Evolutionary conservation across 1,139 yeast genomes (phyloP), one percentile per base, ranked within the genome.

Genomic region (Kodamaea ohmeri): DNA sequence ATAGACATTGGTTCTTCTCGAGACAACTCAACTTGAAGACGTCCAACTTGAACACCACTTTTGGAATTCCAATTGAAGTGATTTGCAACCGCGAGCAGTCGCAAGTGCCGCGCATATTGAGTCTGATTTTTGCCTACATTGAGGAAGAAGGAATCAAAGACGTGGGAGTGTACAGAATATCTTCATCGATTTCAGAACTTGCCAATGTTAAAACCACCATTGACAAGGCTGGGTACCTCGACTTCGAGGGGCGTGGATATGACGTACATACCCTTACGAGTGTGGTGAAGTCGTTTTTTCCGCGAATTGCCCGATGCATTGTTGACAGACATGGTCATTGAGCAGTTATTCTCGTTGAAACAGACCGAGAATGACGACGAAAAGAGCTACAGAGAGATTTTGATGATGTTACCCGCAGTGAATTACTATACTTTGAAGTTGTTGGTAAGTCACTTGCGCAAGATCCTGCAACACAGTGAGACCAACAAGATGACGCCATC

Each of bases 191-290:
- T 32, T 85, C 87, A 34, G 87, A 88, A 38, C 80, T 92, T 45
- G 78, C 75, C 43, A 73, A 78, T 18, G 70, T 89, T 44, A 87
- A 83, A 56, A 66, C 71, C 8, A 80, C 80, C 27, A 86, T 92
- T 56, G 96, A 92, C 59, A 76, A 73, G 44, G 76, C 78, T 20
- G 87, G 87, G 13, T 76, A 73, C 7, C 51, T 70, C 30, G 63
- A 67, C 37, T 80, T 87, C 45, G 71, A 78, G 25, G 74, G 83
- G 58, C 72, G 85, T 35, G 76, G 86, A 65, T 80, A 80, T 53
- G 97, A 89, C 58, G 78, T 88, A 34, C 94, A 92, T 58, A 85
- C 95, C 1, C 78, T 89, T 35, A 90, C 97, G 1, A 95, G 96
- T 32, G 80, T 95, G 51, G 83, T 92, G 50, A 92, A 92, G 59